Base-by-base conservation (phyloP, 2,329 filamentous ascomycete species). In the Stachybotrys elegans region DNA sequence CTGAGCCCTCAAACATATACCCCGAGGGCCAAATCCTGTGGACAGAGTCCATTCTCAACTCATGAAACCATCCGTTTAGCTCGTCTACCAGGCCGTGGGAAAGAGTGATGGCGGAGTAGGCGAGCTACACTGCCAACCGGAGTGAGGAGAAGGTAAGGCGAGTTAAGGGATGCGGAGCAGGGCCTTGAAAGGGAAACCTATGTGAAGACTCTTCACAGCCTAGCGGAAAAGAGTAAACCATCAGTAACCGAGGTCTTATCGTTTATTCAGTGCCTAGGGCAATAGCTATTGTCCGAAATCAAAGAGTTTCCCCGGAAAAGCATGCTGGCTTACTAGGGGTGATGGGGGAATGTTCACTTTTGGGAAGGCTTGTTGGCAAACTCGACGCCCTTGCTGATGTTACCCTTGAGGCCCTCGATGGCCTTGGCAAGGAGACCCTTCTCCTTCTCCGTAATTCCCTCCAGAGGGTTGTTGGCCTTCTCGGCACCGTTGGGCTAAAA, bases 381-480 rank as follows among this genome's bases (percentile, higher is more conserved):
- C 65, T 84, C 81, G 63, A 96, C 76, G 65, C 93, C 93, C 83
- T 97, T 96, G 62, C 81, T 73, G 66, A 98, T 95, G 76, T 97
- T 97, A 73, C 81, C 84, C 77, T 90, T 86, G 51, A 97, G 81
- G 55, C 86, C 92, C 57, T 80, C 75, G 65, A 87, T 78, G 66
- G 79, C 81, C 61, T 81, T 84, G 59, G 86, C 75, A 58, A 97
- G 79, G 53, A 97, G 82, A 60, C 79, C 81, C 84, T 95, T 87
- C 81, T 97, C 93, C 72, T 89, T 82, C 39, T 89, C 86, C 62
- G 86, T 89, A 61, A 90, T 81, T 51, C 77, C 77, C 58, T 75
- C 78, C 54, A 97, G 78, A 51, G 89, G 79, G 71, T 97, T 89
- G 61, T 78, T 76, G 57, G 83, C 89, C 75, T 93, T 93, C 73